Conservation (phyloP, 2,329 filamentous ascomycete species). For the Annulohypoxylon truncatum region DNA sequence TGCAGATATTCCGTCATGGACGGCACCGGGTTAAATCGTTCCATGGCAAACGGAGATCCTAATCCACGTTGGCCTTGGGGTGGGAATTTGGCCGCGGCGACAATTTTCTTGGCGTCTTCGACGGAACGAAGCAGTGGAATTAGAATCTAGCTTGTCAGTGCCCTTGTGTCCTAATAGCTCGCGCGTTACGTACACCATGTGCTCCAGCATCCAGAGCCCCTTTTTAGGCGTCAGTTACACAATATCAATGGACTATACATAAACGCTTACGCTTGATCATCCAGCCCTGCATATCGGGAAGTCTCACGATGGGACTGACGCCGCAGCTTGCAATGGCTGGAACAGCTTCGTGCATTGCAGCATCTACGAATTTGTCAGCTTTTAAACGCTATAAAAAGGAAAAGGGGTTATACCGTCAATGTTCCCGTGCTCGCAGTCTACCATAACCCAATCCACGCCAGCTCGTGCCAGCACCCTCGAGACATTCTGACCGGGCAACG, state of each 20-base stretch:
- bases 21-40: slow-evolving; percentile 60
- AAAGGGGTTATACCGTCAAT: slow-evolving; percentile 58
- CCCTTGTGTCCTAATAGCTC: neutral
- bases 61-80: slow-evolving; percentile 66
- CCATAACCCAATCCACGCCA: slow-evolving; percentile 75
- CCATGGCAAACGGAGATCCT: slow-evolving; percentile 66
- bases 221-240: slow-evolving; percentile 45
- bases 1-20: slow-evolving; percentile 66
- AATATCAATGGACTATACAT: neutral
- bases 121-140: slow-evolving; percentile 66
- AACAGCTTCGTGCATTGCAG: slow-evolving; percentile 68
- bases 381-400: neutral
- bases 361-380: slow-evolving; percentile 52
- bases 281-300: slow-evolving; percentile 67
- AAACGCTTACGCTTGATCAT: slow-evolving; percentile 66
- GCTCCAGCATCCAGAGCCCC: slow-evolving; percentile 69
- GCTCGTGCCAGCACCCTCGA: slow-evolving; percentile 69
- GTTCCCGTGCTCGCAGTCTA: slow-evolving; percentile 69
- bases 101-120: slow-evolving; percentile 63
- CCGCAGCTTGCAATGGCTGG: slow-evolving; percentile 66
- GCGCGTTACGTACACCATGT: slow-evolving; percentile 59
- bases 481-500: slow-evolving; percentile 70
- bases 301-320: slow-evolving; percentile 66
- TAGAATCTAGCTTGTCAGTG: slow-evolving; percentile 54
- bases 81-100: slow-evolving; percentile 66